phyloP scores from a whole-genome alignment of 768 basidiomycete genomes.

The Russula ochroleuca region DNA sequence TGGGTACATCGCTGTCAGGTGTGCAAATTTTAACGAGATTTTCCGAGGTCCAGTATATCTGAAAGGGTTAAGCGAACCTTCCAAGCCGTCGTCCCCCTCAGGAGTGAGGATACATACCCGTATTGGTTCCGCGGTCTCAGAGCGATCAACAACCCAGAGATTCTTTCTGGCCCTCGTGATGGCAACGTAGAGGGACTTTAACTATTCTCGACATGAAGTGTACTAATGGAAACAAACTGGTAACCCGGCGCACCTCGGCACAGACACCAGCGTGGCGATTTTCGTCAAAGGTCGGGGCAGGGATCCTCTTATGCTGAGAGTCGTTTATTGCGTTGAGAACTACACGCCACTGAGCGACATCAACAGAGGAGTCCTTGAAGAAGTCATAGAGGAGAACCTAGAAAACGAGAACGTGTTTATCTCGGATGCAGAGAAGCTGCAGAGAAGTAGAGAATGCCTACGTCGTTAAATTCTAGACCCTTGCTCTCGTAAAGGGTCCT shows the following conservation, averaged over 20 bases:
- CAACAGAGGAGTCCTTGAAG: conserved; percentile 54
- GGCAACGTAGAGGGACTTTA: conserved; percentile 62
- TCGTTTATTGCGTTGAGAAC: conserved; percentile 41
- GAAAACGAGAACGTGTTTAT: neutral
- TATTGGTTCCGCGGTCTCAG: conserved; percentile 56
- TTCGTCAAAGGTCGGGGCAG: conserved; percentile 47
- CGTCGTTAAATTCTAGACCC: conserved; percentile 63
- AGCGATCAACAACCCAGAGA: conserved; percentile 62
- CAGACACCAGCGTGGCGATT: conserved; percentile 41
- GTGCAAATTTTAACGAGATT: conserved; percentile 47
- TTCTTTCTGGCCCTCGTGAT: conserved; percentile 63
- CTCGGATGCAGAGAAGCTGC: too few relatives aligned
- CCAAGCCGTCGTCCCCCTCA: too few relatives aligned
- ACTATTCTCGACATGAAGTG: conserved; percentile 33
- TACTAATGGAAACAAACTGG: neutral
- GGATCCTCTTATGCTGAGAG: conserved; percentile 24
- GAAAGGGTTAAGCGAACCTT: neutral
- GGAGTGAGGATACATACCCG: conserved; percentile 38
- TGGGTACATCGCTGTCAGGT: conserved; percentile 47
- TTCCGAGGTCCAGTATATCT: conserved; percentile 51
- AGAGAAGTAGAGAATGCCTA: conserved; percentile 28
- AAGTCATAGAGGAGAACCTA: conserved; percentile 68
- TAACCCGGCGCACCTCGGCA: conserved; percentile 14
- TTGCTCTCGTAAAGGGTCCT: conserved; percentile 58
- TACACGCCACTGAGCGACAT: conserved; percentile 52